Conservation (phyloP, 441 rosid genomes). For the Capsella rubella region DNA sequence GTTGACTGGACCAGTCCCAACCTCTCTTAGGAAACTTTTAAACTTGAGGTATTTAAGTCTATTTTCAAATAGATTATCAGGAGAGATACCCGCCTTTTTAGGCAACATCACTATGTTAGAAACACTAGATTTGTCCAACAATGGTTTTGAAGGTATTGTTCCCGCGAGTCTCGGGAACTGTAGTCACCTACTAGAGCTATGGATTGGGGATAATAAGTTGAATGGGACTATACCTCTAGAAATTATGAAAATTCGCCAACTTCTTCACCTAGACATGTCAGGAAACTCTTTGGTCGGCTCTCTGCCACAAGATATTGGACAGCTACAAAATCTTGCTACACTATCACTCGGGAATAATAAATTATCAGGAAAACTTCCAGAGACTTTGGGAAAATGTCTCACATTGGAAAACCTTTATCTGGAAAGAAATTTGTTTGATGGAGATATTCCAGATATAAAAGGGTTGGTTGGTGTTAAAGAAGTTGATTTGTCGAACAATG, state of each 20-base stretch:
- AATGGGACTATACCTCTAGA: conserved; percentile 25
- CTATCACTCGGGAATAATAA: neutral
- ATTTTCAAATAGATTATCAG: conserved; percentile 25
- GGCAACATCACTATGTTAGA: conserved; percentile 37
- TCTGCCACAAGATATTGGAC: neutral
- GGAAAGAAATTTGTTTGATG: neutral
- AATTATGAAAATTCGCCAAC: neutral
- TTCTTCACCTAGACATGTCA: neutral
- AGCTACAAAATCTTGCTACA: neutral
- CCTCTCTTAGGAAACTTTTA: conserved; percentile 30
- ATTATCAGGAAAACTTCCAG: neutral
- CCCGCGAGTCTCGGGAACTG: conserved; percentile 35
- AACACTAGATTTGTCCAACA: neutral
- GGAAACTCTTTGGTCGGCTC: neutral
- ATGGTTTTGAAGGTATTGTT: conserved; percentile 35
- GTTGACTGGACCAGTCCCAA: neutral
- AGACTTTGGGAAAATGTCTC: neutral
- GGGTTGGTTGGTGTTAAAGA: neutral
- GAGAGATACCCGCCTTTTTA: conserved; percentile 45
- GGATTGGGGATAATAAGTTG: conserved; percentile 26
- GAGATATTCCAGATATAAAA: neutral
- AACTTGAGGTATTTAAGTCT: neutral
- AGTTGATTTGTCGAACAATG: neutral
- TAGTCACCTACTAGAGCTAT: neutral
- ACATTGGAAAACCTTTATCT: conserved; percentile 1